phyloP scores from a whole-genome alignment of 441 rosid genomes.

The Populus hybrid region DNA sequence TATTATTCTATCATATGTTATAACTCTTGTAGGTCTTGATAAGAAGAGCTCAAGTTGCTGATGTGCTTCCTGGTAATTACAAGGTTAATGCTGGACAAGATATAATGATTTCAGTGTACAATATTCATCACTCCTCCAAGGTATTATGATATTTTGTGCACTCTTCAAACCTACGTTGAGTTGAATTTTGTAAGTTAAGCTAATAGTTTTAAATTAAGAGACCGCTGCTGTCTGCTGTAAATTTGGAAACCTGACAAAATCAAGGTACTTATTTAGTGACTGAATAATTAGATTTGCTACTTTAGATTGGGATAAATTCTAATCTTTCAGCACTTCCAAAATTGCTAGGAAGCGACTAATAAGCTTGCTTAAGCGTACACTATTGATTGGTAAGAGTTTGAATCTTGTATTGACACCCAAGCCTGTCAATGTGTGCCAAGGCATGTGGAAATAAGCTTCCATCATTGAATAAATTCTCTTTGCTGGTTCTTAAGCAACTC shows the following conservation, averaged over 20 bases:
- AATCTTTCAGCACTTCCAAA: background rate
- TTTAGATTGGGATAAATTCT: background rate
- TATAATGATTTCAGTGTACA: slow-evolving; percentile 90
- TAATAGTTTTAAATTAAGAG: background rate
- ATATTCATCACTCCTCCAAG: slow-evolving; percentile 82
- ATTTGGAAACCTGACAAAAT: background rate
- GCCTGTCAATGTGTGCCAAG: background rate
- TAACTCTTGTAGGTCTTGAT: slow-evolving; percentile 56
- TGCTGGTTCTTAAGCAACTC: background rate
- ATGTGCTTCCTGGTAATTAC: slow-evolving; percentile 83
- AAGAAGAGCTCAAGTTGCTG: slow-evolving; percentile 81
- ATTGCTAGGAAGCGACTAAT: background rate
- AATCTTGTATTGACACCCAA: background rate
- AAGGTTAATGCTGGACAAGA: slow-evolving; percentile 89
- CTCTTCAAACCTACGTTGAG: background rate
- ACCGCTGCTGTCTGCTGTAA: background rate
- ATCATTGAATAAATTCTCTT: background rate
- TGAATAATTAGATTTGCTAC: background rate
- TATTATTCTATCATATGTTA: background rate
- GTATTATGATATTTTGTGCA: slow-evolving; percentile 29
- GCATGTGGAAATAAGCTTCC: background rate
- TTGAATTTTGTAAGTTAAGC: background rate
- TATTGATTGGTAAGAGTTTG: background rate
- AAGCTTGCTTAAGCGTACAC: background rate
- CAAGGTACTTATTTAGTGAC: background rate